These are phyloP conservation scores for Colletotrichum tropicicola DNA, from an alignment of 2,329 filamentous ascomycete genomes.

Conservation along the genomic window DNA sequence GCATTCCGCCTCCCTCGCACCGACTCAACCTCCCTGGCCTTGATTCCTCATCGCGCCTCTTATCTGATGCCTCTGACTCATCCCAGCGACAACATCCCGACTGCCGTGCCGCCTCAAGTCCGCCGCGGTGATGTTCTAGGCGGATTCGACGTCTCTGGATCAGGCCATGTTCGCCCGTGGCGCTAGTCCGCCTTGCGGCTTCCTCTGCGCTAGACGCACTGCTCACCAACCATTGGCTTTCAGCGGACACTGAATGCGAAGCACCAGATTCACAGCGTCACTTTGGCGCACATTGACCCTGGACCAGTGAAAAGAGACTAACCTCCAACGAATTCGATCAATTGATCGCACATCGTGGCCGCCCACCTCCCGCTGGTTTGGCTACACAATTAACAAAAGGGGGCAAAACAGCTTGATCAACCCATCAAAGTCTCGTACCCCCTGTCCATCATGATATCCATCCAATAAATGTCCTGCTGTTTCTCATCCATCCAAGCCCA, in stretches of 20 bases:
- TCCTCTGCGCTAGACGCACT: not conserved
- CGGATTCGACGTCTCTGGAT: not conserved
- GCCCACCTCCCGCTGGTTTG: no score
- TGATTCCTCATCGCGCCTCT: not conserved
- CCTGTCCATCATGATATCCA: conserved; percentile 43
- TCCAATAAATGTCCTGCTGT: conserved; percentile 48
- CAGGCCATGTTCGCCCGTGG: not conserved
- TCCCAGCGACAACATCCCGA: not conserved
- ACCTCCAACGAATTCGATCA: no score
- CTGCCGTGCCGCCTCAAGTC: not conserved
- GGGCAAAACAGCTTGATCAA: not conserved
- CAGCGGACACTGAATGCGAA: not conserved
- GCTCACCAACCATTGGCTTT: not conserved
- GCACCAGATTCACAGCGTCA: no score
- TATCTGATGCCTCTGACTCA: not conserved
- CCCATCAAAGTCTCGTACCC: conserved; percentile 39
- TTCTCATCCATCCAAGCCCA: conserved; percentile 43
- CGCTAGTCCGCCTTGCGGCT: no score
- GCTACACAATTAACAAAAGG: not conserved
- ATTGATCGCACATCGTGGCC: no score
- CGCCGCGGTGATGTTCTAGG: not conserved
- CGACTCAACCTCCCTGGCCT: not conserved
- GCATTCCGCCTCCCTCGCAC: conserved; percentile 1
- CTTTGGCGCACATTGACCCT: no score
- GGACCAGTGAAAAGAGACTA: no score